Conservation (phyloP, 139 green algal species). For the Chlorella sp. region DNA sequence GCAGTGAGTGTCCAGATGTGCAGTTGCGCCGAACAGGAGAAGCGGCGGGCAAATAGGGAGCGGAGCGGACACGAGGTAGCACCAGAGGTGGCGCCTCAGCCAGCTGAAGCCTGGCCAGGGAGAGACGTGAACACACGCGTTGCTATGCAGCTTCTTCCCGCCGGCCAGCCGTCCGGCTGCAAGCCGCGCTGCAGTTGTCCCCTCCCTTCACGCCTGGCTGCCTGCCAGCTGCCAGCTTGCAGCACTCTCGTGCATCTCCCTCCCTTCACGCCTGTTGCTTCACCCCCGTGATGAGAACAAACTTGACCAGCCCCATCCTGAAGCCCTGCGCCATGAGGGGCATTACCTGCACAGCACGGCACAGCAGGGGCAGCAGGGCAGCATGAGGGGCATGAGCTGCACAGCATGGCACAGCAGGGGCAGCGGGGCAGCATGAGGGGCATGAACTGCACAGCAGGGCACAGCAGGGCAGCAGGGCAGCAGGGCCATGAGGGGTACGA, state of each 20-base stretch:
- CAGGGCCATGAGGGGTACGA: constrained; percentile 94
- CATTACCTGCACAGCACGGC: constrained; percentile 82
- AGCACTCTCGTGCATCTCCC: background rate
- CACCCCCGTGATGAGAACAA: constrained; percentile 89
- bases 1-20: no score
- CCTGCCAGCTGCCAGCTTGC: background rate
- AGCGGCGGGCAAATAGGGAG: no score
- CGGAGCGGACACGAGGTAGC: no score
- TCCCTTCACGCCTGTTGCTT: constrained; percentile 66
- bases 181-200: background rate
- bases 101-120: no score
- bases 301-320: constrained; percentile 93
- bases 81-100: no score
- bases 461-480: background rate
- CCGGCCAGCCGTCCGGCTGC: no score
- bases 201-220: background rate
- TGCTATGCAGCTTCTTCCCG: no score
- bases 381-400: background rate
- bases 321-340: constrained; percentile 94
- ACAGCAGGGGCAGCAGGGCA: background rate
- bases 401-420: background rate
- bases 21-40: no score
- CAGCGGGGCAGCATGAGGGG: constrained; percentile 77
- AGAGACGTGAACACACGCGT: no score
- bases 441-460: constrained; percentile 80